Percentiles rank a stretch among this genome's conserved stretches.
phyloP scores from a whole-genome alignment of 1,284 basidiomycete species.

The Malassezia slooffiae region DNA sequence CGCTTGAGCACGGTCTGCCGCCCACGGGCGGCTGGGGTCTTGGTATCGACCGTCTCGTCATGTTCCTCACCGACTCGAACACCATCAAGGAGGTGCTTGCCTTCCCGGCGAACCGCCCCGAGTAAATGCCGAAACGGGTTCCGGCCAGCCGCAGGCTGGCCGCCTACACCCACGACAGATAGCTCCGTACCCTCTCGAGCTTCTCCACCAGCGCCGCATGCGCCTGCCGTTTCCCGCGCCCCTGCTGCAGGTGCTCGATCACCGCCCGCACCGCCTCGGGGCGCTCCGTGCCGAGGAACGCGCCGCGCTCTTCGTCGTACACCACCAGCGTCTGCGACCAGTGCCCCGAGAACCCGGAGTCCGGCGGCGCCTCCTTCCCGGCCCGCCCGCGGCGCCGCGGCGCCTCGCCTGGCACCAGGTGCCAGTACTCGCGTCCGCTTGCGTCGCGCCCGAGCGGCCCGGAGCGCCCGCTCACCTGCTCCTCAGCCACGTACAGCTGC shows the following conservation, averaged over 20 bases:
- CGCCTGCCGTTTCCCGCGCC: not conserved
- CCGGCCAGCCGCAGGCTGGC: not conserved
- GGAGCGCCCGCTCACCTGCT: too few relatives aligned
- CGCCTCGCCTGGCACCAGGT: slow-evolving; percentile 10
- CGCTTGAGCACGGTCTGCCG: slow-evolving; percentile 90
- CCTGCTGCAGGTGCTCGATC: not conserved
- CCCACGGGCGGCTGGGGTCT: slow-evolving; percentile 69
- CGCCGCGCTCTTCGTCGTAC: slow-evolving; percentile 1
- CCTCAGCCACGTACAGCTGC: slow-evolving; percentile 2
- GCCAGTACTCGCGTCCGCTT: slow-evolving; percentile 18
- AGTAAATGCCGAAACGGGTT: not conserved
- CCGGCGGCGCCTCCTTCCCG: not conserved
- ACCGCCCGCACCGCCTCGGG: not conserved
- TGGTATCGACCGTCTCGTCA: slow-evolving; percentile 28
- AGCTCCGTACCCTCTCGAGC: slow-evolving; percentile 5
- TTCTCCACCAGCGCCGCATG: not conserved
- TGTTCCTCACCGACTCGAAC: slow-evolving; percentile 35
- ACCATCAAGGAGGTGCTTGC: slow-evolving; percentile 81
- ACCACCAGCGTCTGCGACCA: slow-evolving; percentile 9
- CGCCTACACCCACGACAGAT: slow-evolving; percentile 1
- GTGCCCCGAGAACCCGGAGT: slow-evolving; percentile 3
- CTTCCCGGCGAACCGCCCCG: slow-evolving; percentile 82
- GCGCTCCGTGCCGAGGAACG: not conserved
- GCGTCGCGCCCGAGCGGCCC: slow-evolving; percentile 17
- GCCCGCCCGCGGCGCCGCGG: not conserved